phyloP scores from a whole-genome alignment of 495 filamentous ascomycete genomes.

The Neurospora sp. region DNA sequence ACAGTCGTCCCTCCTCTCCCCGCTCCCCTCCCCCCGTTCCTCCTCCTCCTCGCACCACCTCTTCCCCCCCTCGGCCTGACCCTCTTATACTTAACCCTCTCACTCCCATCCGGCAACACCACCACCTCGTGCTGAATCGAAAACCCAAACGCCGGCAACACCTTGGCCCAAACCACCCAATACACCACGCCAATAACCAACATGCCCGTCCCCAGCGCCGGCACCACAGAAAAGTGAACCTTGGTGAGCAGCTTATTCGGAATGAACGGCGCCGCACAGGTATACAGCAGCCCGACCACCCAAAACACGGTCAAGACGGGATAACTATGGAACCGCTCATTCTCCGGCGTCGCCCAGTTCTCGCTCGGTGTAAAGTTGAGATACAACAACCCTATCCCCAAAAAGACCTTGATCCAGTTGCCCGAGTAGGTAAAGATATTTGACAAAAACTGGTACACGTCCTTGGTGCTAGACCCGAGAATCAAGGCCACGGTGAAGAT shows the following conservation, averaged over 20 bases:
- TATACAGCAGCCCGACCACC: slow-evolving; percentile 32
- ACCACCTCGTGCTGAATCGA: slow-evolving; percentile 30
- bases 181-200: slow-evolving; percentile 31
- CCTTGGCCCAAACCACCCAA: slow-evolving; percentile 36
- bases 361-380: slow-evolving; percentile 30
- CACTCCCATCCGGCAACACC: slow-evolving; percentile 29
- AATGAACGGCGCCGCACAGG: slow-evolving; percentile 33
- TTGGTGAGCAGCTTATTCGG: slow-evolving; percentile 22
- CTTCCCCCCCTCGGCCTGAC: slow-evolving; percentile 14
- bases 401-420: slow-evolving; percentile 40
- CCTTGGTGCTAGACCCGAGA: slow-evolving; percentile 26
- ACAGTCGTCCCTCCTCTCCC: slow-evolving; percentile 11
- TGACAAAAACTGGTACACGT: slow-evolving; percentile 17
- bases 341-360: slow-evolving; percentile 17
- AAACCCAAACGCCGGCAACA: slow-evolving; percentile 32
- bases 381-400: slow-evolving; percentile 36
- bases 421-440: slow-evolving; percentile 26
- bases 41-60: neutral
- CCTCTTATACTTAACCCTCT: slow-evolving; percentile 28
- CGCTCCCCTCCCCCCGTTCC: neutral
- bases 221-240: slow-evolving; percentile 34
- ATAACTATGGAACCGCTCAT: slow-evolving; percentile 21
- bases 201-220: slow-evolving; percentile 34
- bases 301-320: slow-evolving; percentile 35
- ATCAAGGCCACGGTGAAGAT: slow-evolving; percentile 50